These are phyloP conservation scores for Aspergillus carlsbadensis DNA, from an alignment of 495 filamentous ascomycete species.

Conservation along the genomic window DNA sequence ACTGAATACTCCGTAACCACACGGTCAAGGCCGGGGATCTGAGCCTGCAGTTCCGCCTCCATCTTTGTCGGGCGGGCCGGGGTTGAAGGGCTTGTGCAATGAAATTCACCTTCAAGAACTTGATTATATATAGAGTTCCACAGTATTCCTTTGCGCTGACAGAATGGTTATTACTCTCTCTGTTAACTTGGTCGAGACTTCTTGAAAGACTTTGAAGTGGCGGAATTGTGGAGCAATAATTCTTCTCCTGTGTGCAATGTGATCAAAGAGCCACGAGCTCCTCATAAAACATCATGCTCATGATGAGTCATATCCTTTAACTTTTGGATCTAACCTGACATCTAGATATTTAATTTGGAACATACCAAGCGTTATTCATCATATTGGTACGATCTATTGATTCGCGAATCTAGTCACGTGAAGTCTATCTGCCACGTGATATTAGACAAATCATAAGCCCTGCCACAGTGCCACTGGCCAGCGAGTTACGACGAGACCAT, in stretches of 20 bases:
- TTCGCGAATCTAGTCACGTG: too few species aligned
- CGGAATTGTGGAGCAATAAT: constrained; percentile 11
- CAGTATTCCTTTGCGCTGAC: not conserved
- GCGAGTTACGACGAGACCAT: too few species aligned
- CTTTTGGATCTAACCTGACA: not conserved
- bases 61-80: constrained; percentile 45
- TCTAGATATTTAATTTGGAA: not conserved
- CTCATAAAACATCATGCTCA: not conserved
- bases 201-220: constrained; percentile 12
- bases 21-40: constrained; percentile 85
- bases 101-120: not conserved
- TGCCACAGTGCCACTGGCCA: too few species aligned
- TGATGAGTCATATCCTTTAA: not conserved
- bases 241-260: too few species aligned
- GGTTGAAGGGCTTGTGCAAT: not conserved
- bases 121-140: not conserved
- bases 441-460: too few species aligned
- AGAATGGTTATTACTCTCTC: not conserved
- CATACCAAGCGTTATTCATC: too few species aligned
- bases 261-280: not conserved
- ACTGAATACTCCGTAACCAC: constrained; percentile 91
- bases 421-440: too few species aligned
- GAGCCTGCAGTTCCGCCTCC: constrained; percentile 87
- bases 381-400: too few species aligned
- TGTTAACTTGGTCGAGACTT: not conserved